Evolutionary conservation across 352 stramenopile species (phyloP).

Genomic region (Pythium dissotocum): DNA sequence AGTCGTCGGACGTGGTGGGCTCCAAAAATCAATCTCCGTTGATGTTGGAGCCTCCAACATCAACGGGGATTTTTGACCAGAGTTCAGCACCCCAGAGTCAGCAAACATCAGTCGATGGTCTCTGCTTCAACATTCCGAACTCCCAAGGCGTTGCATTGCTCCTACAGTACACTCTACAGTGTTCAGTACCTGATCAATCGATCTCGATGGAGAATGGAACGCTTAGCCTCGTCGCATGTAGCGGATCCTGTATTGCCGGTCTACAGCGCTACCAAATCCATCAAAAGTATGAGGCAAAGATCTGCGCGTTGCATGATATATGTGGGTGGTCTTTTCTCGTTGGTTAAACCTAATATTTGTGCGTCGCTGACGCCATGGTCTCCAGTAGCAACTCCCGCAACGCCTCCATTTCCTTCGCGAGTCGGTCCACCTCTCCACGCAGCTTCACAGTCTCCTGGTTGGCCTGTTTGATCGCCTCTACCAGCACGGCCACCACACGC

Average conservation of each 20-base stretch:
- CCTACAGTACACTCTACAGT: background rate
- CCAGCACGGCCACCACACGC: conserved; percentile 70
- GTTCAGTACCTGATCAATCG: background rate
- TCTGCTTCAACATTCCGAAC: background rate
- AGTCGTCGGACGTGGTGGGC: background rate
- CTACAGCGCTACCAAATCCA: background rate
- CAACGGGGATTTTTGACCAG: conserved; percentile 4
- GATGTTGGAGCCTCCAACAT: too few relatives aligned
- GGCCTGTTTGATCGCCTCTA: conserved; percentile 72
- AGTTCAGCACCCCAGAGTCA: background rate
- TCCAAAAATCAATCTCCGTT: background rate
- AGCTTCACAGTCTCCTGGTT: conserved; percentile 17
- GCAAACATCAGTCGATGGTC: too few relatives aligned
- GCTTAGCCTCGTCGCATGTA: background rate
- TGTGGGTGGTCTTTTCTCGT: background rate
- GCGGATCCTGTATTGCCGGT: background rate
- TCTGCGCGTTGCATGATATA: background rate
- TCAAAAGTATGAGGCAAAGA: too few relatives aligned
- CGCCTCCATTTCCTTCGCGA: conserved; percentile 1
- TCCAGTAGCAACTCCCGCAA: background rate
- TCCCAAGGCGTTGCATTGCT: background rate
- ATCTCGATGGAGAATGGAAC: background rate
- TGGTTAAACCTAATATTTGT: background rate
- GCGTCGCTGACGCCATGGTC: background rate
- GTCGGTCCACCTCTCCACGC: background rate